Base-by-base conservation (phyloP, 148 eudicot species). In the Limonium bicolor region DNA sequence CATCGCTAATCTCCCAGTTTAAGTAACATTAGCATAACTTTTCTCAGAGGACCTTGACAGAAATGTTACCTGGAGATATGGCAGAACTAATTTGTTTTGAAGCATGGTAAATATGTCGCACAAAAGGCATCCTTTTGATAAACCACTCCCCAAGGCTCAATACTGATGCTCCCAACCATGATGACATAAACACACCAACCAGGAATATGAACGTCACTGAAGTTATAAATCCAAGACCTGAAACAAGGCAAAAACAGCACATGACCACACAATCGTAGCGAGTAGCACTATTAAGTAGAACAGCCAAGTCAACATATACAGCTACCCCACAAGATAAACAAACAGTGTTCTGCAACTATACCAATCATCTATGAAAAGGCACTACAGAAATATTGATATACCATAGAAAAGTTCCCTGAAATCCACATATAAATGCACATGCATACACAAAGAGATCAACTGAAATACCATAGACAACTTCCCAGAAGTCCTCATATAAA, bases 161-260 rank as follows among this genome's bases (percentile, higher is more conserved):
- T 25, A 81, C 78, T 6, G 92, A 81, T 23, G 92, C 59, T 37
- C 92, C 92, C 78, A 81, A 66, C 92, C 92, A 81, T 26, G 92
- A 81, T 6, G 92, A 81, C 92, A 81, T 81, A 58, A 81, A 81
- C 27, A 81, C 78, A 0, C 92, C 92, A 44, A 81, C 78, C 81
- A 81, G 55, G 40, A 80, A 76, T 48, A 80, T 80, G 69, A 80
- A 80, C 16, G 92, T 75, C 48, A 80, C 70, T 11, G 92, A 81
- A 36, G 92, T 81, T 11, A 77, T 47, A 58, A 81, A 81, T 38
- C 92, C 90, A 52, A 80, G 72, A 36, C 87, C 87, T 79, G 47
- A 23, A 19, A 24, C 48, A 27, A 41, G 34, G 45, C 41, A 51
- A 29, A 42, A 20, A 37, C 4, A 36, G 39, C 21, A 3, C 18